A percentile compares a stretch with the other conserved stretches of the same genome.
Conservation (phyloP, 192 early-diverging fungal genomes). For the Umbelopsis ramanniana region DNA sequence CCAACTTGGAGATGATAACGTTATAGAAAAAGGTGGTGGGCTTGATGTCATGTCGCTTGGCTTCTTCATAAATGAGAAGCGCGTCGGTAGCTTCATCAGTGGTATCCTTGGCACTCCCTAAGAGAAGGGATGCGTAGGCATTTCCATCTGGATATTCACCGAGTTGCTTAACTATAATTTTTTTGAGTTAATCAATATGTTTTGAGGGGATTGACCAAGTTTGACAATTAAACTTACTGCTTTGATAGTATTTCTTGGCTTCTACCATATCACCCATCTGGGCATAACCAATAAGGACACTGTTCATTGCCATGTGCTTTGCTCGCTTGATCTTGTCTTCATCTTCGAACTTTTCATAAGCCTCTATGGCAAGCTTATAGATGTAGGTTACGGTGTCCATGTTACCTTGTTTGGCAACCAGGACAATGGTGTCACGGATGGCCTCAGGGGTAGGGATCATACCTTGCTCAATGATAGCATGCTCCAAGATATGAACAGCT, state of each 20-base stretch:
- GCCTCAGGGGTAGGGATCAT: slow-evolving; percentile 38
- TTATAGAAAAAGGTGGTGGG: slow-evolving; percentile 63
- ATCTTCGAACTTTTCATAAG: slow-evolving; percentile 11
- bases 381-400: slow-evolving; percentile 26
- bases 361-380: slow-evolving; percentile 13
- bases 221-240: slow-evolving; percentile 14
- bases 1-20: slow-evolving; percentile 60
- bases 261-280: slow-evolving; percentile 51
- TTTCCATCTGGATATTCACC: slow-evolving; percentile 51
- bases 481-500: slow-evolving; percentile 27
- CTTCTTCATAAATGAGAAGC: slow-evolving; percentile 57
- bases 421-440: slow-evolving; percentile 38
- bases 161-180: slow-evolving; percentile 25
- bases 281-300: slow-evolving; percentile 53
- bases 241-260: slow-evolving; percentile 59
- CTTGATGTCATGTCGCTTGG: slow-evolving; percentile 53
- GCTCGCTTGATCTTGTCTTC: slow-evolving; percentile 1
- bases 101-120: slow-evolving; percentile 51
- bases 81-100: slow-evolving; percentile 59
- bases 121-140: slow-evolving; percentile 54
- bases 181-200: neutral
- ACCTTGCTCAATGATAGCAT: slow-evolving; percentile 28
- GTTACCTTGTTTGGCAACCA: slow-evolving; percentile 28
- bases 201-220: neutral
- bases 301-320: slow-evolving; percentile 40